These are phyloP conservation scores for Bullera alba DNA, from an alignment of 768 basidiomycete genomes.

Conservation along the genomic window DNA sequence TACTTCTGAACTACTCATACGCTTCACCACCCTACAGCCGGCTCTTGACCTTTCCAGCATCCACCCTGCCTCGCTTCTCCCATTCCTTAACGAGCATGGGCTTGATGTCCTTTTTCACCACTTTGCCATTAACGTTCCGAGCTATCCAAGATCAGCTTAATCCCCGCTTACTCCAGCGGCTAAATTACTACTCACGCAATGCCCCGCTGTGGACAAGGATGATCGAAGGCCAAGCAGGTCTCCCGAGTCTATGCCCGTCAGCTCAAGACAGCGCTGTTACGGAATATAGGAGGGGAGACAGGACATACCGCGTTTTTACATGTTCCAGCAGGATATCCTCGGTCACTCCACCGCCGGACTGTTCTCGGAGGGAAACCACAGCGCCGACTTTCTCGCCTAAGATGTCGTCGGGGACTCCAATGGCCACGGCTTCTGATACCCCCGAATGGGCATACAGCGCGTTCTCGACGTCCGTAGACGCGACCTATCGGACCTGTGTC, in stretches of 20 bases:
- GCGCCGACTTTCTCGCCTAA: constrained; percentile 35
- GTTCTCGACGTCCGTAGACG: constrained; percentile 35
- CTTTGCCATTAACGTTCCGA: constrained; percentile 36
- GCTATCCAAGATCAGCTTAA: constrained; percentile 16
- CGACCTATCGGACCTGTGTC: constrained; percentile 12
- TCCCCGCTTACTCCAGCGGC: neutral
- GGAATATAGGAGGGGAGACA: too few relatives aligned
- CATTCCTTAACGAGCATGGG: constrained; percentile 15
- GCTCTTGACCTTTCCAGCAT: neutral
- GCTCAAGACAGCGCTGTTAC: too few relatives aligned
- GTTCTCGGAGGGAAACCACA: constrained; percentile 16
- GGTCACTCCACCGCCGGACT: neutral
- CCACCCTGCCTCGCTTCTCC: constrained; percentile 8
- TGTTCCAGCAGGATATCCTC: too few relatives aligned
- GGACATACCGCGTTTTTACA: too few relatives aligned
- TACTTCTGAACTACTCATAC: too few relatives aligned
- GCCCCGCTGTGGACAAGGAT: constrained; percentile 7
- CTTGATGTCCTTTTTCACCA: constrained; percentile 34
- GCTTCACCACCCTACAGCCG: too few relatives aligned
- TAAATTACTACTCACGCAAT: constrained; percentile 19
- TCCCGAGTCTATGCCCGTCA: constrained; percentile 3
- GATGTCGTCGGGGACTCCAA: constrained; percentile 24
- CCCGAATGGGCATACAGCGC: constrained; percentile 27
- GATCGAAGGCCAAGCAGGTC: constrained; percentile 2
- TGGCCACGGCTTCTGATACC: constrained; percentile 28